These are phyloP conservation scores for Penicillium tannophilum DNA, from an alignment of 495 filamentous ascomycete genomes.

Conservation along the genomic window DNA sequence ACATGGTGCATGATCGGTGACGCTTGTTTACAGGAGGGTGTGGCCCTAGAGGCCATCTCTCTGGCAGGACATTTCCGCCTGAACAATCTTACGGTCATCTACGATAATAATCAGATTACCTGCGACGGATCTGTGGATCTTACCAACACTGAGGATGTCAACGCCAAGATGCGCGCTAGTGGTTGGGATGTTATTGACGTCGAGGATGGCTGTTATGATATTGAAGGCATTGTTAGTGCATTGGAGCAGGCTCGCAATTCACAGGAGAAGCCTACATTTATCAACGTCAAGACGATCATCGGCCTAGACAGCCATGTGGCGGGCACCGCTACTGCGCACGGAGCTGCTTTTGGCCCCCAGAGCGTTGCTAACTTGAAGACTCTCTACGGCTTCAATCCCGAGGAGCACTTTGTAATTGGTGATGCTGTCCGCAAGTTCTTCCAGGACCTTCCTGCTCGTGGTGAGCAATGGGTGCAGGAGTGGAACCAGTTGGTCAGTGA, in stretches of 20 bases:
- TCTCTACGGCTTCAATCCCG: slow-evolving; percentile 46
- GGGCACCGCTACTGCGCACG: slow-evolving; percentile 53
- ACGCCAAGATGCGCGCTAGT: slow-evolving; percentile 58
- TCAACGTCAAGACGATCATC: slow-evolving; percentile 61
- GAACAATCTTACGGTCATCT: slow-evolving; percentile 53
- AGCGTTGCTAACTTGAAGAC: slow-evolving; percentile 52
- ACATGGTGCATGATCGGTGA: slow-evolving; percentile 58
- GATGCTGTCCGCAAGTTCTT: slow-evolving; percentile 54
- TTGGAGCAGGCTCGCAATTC: slow-evolving; percentile 44
- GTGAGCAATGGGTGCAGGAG: slow-evolving; percentile 40
- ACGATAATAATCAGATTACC: slow-evolving; percentile 60
- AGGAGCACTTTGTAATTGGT: slow-evolving; percentile 48
- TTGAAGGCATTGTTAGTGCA: slow-evolving; percentile 52
- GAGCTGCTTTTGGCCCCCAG: slow-evolving; percentile 50
- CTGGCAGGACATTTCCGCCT: slow-evolving; percentile 54
- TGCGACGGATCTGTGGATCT: slow-evolving; percentile 61
- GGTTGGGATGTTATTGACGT: slow-evolving; percentile 62
- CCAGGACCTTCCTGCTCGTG: slow-evolving; percentile 38
- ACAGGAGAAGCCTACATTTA: slow-evolving; percentile 56
- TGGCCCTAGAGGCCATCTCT: slow-evolving; percentile 54
- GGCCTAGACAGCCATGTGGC: slow-evolving; percentile 54
- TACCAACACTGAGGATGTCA: slow-evolving; percentile 59
- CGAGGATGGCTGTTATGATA: slow-evolving; percentile 54
- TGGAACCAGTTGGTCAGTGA: slow-evolving; percentile 48
- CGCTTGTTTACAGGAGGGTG: slow-evolving; percentile 57